phyloP scores from a whole-genome alignment of 257 asterid species.

The Oldenlandia corymbosa region DNA sequence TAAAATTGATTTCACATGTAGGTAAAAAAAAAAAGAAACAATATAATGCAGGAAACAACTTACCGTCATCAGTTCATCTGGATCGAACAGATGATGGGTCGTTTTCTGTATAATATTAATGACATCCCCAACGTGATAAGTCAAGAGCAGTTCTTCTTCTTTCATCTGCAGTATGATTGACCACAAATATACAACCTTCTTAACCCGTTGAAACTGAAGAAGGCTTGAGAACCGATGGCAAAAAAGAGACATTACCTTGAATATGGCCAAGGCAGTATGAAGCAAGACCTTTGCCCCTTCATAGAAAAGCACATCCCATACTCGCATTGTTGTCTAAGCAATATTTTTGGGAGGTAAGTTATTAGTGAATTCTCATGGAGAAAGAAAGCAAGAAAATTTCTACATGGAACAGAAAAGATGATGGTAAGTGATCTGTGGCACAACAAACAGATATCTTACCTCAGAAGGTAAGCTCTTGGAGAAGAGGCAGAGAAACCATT shows the following conservation, averaged over 20 bases:
- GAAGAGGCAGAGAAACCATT: constrained; percentile 94
- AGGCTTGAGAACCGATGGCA: not conserved
- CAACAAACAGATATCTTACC: constrained; percentile 36
- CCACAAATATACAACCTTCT: not conserved
- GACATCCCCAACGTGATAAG: constrained; percentile 89
- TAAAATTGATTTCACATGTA: not conserved
- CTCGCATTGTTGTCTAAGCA: constrained; percentile 80
- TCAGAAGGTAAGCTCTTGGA: constrained; percentile 97
- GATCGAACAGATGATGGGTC: constrained; percentile 85
- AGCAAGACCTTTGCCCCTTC: constrained; percentile 91
- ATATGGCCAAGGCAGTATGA: constrained; percentile 82
- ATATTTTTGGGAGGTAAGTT: constrained; percentile 14
- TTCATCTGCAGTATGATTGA: constrained; percentile 66
- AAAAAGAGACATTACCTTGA: constrained; percentile 43
- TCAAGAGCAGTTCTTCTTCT: constrained; percentile 69
- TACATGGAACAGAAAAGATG: not conserved
- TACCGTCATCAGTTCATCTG: constrained; percentile 86
- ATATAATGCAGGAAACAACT: not conserved
- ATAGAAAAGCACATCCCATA: constrained; percentile 96
- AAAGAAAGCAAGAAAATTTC: constrained; percentile 1
- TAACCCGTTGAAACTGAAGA: not conserved
- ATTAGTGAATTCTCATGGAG: constrained; percentile 2
- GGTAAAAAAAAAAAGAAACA: not conserved
- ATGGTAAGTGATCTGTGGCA: not conserved
- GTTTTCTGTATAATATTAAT: constrained; percentile 80